phyloP scores from a whole-genome alignment of 768 basidiomycete species.

The Kwoniella sp. region DNA sequence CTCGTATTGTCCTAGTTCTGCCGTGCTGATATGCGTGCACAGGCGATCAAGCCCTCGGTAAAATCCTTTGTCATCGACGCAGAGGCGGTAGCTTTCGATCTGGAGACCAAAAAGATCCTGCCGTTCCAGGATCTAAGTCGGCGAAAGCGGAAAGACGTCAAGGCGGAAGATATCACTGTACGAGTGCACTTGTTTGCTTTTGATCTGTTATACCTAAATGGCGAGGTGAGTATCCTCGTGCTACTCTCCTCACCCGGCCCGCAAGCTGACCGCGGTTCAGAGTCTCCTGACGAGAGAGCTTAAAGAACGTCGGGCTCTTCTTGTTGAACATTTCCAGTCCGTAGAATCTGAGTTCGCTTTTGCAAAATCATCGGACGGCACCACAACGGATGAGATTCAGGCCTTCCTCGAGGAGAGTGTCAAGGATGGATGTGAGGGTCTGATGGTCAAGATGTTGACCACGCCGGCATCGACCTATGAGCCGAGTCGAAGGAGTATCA shows the following conservation, averaged over 20 bases:
- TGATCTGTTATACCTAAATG: conserved; percentile 92
- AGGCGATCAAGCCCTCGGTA: conserved; percentile 81
- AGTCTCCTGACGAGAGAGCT: conserved; percentile 75
- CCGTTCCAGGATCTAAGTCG: conserved; percentile 96
- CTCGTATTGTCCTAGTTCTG: too few species aligned
- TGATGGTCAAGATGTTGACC: conserved; percentile 99
- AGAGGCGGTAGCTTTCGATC: conserved; percentile 94
- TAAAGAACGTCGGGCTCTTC: conserved; percentile 67
- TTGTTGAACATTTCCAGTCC: conserved; percentile 71
- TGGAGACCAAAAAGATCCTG: conserved; percentile 74
- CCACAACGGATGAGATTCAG: conserved; percentile 90
- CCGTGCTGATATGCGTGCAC: too few species aligned
- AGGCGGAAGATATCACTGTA: conserved; percentile 94
- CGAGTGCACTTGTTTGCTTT: conserved; percentile 95
- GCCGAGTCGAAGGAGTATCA: conserved; percentile 88
- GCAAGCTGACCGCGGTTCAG: conserved; percentile 52
- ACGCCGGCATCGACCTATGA: conserved; percentile 88
- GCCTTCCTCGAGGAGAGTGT: conserved; percentile 91
- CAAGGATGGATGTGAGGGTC: conserved; percentile 95
- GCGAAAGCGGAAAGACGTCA: conserved; percentile 95
- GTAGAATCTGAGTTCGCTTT: conserved; percentile 89
- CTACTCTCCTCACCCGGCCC: too few species aligned
- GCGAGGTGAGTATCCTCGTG: conserved; percentile 83
- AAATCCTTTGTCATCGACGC: conserved; percentile 91
- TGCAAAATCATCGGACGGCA: conserved; percentile 82